Conservation (phyloP, 2,329 filamentous ascomycete genomes). For the Alternaria dauci region DNA sequence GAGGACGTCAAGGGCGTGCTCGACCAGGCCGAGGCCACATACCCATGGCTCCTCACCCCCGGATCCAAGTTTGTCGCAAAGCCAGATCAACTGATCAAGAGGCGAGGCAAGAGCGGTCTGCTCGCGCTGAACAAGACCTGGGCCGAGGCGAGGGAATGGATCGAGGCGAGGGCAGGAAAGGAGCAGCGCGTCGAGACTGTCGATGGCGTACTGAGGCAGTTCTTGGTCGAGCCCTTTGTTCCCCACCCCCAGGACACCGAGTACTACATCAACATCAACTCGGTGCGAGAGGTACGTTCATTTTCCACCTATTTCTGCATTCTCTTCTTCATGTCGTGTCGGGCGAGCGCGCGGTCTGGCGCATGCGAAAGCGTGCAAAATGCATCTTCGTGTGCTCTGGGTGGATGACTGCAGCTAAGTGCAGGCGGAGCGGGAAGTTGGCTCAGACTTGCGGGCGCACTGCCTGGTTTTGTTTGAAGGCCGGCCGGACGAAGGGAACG, state of each 20-base stretch:
- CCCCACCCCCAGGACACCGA: slow-evolving; percentile 94
- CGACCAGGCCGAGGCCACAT: slow-evolving; percentile 94
- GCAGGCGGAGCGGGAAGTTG: slow-evolving; percentile 23
- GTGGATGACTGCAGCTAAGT: slow-evolving; percentile 19
- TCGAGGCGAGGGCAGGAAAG: slow-evolving; percentile 91
- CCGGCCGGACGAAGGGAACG: slow-evolving; percentile 53
- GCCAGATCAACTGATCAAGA: slow-evolving; percentile 99
- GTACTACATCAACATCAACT: slow-evolving; percentile 99
- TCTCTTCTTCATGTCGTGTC: slow-evolving; percentile 12
- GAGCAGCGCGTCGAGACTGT: slow-evolving; percentile 91
- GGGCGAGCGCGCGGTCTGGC: not conserved
- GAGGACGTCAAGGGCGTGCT: slow-evolving; percentile 83
- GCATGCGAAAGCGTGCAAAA: slow-evolving; percentile 11
- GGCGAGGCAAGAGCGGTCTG: slow-evolving; percentile 97
- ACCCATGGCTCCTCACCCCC: slow-evolving; percentile 88
- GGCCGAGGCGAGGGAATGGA: slow-evolving; percentile 92
- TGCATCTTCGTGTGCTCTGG: slow-evolving; percentile 21
- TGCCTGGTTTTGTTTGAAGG: slow-evolving; percentile 47
- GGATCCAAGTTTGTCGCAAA: slow-evolving; percentile 97
- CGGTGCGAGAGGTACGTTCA: slow-evolving; percentile 92
- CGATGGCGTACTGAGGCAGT: slow-evolving; percentile 87
- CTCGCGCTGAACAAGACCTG: slow-evolving; percentile 97
- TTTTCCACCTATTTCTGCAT: slow-evolving; percentile 28
- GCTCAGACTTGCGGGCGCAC: slow-evolving; percentile 34
- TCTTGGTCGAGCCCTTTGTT: slow-evolving; percentile 98